phyloP scores from a whole-genome alignment of 1,139 yeast genomes.

The Arxiozyma bovina region DNA sequence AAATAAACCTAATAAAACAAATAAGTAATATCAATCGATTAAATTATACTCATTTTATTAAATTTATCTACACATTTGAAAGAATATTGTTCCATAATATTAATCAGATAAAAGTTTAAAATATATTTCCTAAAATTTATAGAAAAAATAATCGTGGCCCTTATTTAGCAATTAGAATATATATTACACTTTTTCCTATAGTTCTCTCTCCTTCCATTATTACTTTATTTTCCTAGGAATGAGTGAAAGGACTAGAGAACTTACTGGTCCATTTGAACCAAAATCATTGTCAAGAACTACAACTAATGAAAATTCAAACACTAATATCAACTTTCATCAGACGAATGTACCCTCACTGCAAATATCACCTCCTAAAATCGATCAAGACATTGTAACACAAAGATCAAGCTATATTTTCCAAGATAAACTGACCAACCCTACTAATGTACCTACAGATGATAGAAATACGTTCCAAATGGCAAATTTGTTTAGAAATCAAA shows the following conservation, averaged over 20 bases:
- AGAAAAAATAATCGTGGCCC: neutral
- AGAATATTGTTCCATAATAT: neutral
- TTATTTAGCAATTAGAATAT: too few species aligned
- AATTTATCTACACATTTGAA: neutral
- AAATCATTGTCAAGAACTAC: neutral
- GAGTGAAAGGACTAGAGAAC: slow-evolving; percentile 10
- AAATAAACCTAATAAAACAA: too few species aligned
- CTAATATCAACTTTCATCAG: neutral
- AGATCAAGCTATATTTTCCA: neutral
- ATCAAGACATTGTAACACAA: slow-evolving; percentile 1
- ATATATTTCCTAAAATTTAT: neutral
- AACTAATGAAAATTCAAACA: neutral
- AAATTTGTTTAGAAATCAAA: slow-evolving; percentile 11
- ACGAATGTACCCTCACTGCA: slow-evolving; percentile 6
- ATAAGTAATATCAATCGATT: too few species aligned
- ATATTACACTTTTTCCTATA: too few species aligned
- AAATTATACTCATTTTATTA: neutral
- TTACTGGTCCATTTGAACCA: slow-evolving; percentile 17
- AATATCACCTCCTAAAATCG: slow-evolving; percentile 10
- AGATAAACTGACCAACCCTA: neutral
- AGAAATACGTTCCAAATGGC: slow-evolving; percentile 11
- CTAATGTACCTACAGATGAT: neutral
- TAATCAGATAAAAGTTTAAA: neutral
- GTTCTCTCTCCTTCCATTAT: neutral
- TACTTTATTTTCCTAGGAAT: neutral